phyloP scores from a whole-genome alignment of 106 monocot species.

The Chionographis japonica region DNA sequence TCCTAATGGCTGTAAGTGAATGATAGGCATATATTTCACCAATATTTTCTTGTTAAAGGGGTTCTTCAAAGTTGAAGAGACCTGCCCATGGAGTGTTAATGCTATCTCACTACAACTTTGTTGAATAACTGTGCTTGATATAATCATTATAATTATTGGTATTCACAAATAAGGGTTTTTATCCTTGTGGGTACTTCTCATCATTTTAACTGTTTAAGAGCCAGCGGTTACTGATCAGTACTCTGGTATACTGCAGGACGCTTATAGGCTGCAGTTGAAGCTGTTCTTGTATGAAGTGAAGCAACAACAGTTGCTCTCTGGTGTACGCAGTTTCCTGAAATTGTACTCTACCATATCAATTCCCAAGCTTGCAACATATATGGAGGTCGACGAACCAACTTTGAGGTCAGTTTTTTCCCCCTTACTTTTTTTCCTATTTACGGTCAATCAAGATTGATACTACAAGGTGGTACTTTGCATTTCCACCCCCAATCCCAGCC shows the following conservation, averaged over 20 bases:
- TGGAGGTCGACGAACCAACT: constrained; percentile 38
- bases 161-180: no score
- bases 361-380: constrained; percentile 35
- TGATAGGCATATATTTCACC: no score
- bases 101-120: no score
- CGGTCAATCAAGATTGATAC: background rate
- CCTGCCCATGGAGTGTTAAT: no score
- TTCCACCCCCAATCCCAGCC: no score
- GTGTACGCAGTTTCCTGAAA: constrained; percentile 31
- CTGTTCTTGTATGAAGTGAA: constrained; percentile 65
- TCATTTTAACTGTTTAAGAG: no score
- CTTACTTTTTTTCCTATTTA: background rate
- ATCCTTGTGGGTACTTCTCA: no score
- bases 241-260: constrained; percentile 46
- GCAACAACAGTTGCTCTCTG: constrained; percentile 37
- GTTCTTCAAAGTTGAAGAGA: no score
- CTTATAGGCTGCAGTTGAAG: constrained; percentile 92
- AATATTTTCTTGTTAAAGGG: no score
- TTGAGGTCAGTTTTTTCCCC: constrained; percentile 18
- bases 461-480: background rate
- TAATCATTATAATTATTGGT: no score
- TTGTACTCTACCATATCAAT: constrained; percentile 42
- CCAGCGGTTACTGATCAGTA: background rate
- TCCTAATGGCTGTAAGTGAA: no score
- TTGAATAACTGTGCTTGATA: no score